Evolutionary conservation across 257 asterid species (phyloP), one percentile per base, ranked within the genome.

Genomic region (Phtheirospermum japonicum): DNA sequence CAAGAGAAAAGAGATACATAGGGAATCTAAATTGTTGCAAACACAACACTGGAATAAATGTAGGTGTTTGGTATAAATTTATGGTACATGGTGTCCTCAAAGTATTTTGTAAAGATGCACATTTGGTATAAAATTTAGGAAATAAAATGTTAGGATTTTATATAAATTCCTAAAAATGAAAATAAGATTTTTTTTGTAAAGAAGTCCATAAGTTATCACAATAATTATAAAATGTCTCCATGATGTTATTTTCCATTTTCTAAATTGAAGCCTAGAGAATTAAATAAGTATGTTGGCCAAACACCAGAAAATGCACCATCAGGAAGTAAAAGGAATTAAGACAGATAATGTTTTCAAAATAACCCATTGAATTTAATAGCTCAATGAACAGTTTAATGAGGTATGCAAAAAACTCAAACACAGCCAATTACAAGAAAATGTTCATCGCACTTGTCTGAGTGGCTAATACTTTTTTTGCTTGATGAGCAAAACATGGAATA

Each of bases 371-470:
- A 48, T 18, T 50, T 51, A 16, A 6, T 19, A 10, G n/a, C 36
- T 36, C 3, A 32, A 50, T 50, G 9, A 32, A 37, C 37, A 52
- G 40, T 54, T 52, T 64, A 37, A 30, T 49, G 43, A 23, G 36
- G 64, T 13, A 31, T 32, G 58, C 30, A 43, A 39, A 45, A 23
- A 57, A 45, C 63, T 45, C 63, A 55, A 57, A 57, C 39, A 11
- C 17, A 46, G 53, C 0, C 20, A 5, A 46, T 46, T 48, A 16
- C 28, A 4, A 48, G 49, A 42, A 48, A 17, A n/a, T n/a, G n/a
- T n/a, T n/a, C n/a, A n/a, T n/a, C n/a, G n/a, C n/a, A n/a, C n/a
- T n/a, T n/a, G n/a, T n/a, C n/a, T n/a, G n/a, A n/a, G n/a, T n/a
- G n/a, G n/a, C n/a, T n/a, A n/a, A n/a, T n/a, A n/a, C n/a, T n/a